These are phyloP conservation scores for Cyathus striatus DNA, from an alignment of 768 basidiomycete species.

Conservation along the genomic window DNA sequence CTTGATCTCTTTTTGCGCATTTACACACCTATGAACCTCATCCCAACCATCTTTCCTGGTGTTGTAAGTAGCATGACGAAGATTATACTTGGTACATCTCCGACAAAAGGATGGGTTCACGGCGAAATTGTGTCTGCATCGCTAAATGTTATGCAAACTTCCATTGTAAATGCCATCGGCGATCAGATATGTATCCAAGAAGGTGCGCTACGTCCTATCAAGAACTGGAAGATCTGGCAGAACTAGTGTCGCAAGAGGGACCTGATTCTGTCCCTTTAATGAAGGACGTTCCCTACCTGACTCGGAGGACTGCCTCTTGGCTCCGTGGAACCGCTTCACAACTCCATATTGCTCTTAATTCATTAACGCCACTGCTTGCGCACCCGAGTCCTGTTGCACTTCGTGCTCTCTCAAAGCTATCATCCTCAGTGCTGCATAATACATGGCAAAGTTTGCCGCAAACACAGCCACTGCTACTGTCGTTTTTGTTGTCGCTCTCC, in stretches of 20 bases:
- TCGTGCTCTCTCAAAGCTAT: constrained; percentile 49
- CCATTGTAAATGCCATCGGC: constrained; percentile 54
- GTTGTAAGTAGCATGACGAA: constrained; percentile 74
- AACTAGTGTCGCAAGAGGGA: no score
- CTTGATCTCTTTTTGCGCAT: constrained; percentile 50
- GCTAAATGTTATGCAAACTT: constrained; percentile 49
- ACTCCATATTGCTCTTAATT: constrained; percentile 76
- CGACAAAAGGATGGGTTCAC: constrained; percentile 63
- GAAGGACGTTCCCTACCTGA: constrained; percentile 44
- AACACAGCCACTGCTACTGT: constrained; percentile 61
- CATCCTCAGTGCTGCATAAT: constrained; percentile 43
- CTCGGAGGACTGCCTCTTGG: constrained; percentile 71
- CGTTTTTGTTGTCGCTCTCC: constrained; percentile 72
- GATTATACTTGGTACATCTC: constrained; percentile 51
- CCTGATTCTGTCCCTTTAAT: no score
- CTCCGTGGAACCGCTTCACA: constrained; percentile 78
- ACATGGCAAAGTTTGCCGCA: constrained; percentile 65
- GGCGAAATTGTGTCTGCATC: constrained; percentile 61
- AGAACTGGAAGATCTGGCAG: constrained; percentile 61
- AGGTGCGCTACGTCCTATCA: constrained; percentile 50
- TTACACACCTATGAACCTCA: constrained; percentile 46
- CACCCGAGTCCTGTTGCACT: constrained; percentile 72
- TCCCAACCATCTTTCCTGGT: constrained; percentile 78
- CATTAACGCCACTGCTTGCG: constrained; percentile 62
- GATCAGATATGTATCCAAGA: constrained; percentile 63